phyloP scores from a whole-genome alignment of 306 rosid genomes.

The Pterocarpus santalinus region DNA sequence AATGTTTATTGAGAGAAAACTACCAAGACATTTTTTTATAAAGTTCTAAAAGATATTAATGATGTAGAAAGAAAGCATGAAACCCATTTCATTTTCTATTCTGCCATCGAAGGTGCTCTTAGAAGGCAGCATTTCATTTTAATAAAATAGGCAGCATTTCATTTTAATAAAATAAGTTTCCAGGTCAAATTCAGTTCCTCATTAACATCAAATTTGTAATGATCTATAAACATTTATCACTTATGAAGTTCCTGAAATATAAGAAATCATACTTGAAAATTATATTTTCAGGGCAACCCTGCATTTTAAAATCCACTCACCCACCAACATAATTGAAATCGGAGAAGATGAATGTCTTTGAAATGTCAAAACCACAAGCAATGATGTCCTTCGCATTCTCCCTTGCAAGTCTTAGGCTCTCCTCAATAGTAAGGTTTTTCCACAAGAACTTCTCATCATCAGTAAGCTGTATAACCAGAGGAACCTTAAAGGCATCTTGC shows the following conservation, averaged over 20 bases:
- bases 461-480: slow-evolving; percentile 91
- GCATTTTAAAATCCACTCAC: slow-evolving; percentile 56
- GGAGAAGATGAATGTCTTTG: slow-evolving; percentile 85
- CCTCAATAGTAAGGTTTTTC: slow-evolving; percentile 85
- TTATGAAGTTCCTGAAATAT: not conserved
- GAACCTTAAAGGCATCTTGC: slow-evolving; percentile 98
- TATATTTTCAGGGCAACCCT: slow-evolving; percentile 21
- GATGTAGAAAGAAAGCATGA: slow-evolving; percentile 15
- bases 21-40: not conserved
- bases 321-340: slow-evolving; percentile 87
- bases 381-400: slow-evolving; percentile 95
- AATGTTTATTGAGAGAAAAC: too few species aligned
- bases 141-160: not conserved
- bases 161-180: not conserved
- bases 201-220: slow-evolving; percentile 1
- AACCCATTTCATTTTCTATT: not conserved
- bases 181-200: slow-evolving; percentile 16
- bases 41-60: not conserved
- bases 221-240: not conserved
- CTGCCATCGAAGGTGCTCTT: not conserved
- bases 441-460: slow-evolving; percentile 96
- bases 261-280: slow-evolving; percentile 28
- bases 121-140: slow-evolving; percentile 2
- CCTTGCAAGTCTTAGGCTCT: slow-evolving; percentile 81
- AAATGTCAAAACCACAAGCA: slow-evolving; percentile 94